phyloP scores from a whole-genome alignment of 1,284 basidiomycete genomes.

The Takashimella tepidaria region DNA sequence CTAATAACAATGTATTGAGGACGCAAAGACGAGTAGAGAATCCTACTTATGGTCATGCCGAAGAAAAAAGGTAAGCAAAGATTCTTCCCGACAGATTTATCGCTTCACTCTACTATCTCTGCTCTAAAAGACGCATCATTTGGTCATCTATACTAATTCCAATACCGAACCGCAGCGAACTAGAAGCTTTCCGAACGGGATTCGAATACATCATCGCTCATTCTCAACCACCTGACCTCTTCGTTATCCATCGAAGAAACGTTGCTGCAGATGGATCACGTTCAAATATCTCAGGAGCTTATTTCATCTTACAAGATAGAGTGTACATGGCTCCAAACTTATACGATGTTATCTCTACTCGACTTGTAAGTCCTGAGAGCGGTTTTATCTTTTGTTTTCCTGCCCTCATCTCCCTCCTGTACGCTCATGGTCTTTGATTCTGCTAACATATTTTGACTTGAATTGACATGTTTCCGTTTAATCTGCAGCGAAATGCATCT shows the following conservation, averaged over 20 bases:
- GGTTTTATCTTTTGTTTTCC: background rate
- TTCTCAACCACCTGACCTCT: slow-evolving; percentile 36
- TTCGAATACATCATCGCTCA: slow-evolving; percentile 45
- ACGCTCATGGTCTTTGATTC: background rate
- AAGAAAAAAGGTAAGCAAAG: slow-evolving; percentile 43
- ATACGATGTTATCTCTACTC: slow-evolving; percentile 29
- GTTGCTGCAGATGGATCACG: slow-evolving; percentile 26
- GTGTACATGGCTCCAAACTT: slow-evolving; percentile 40
- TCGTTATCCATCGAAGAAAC: slow-evolving; percentile 36
- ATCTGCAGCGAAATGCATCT: slow-evolving; percentile 13
- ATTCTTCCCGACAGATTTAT: too few relatives aligned
- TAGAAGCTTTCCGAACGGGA: slow-evolving; percentile 30
- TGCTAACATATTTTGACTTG: background rate
- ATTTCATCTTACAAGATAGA: slow-evolving; percentile 40
- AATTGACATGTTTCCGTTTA: background rate
- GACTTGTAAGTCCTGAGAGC: slow-evolving; percentile 22
- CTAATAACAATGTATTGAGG: slow-evolving; percentile 39
- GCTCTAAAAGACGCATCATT: background rate
- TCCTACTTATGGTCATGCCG: slow-evolving; percentile 35
- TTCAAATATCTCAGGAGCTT: slow-evolving; percentile 27
- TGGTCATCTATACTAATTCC: slow-evolving; percentile 1
- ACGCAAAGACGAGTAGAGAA: slow-evolving; percentile 37
- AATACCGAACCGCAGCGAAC: slow-evolving; percentile 20
- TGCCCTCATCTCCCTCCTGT: background rate
- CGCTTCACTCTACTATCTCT: background rate